Evolutionary conservation across 2,329 filamentous ascomycete genomes (phyloP).

Genomic region (Fusarium heterosporum): DNA sequence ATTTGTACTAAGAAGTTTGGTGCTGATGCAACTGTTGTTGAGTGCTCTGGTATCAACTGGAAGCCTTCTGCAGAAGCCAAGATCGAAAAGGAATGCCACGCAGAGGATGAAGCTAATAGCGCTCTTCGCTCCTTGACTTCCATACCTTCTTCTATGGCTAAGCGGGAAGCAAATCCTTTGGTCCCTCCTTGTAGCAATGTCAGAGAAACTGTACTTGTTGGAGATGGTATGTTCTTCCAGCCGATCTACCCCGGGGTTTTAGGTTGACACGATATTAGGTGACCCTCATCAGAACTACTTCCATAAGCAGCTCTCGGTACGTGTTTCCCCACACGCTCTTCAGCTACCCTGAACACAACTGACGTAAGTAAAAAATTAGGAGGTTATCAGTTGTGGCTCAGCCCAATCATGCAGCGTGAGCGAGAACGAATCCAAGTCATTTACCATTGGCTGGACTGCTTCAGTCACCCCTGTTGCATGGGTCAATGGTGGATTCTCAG

Average conservation of each 20-base stretch:
- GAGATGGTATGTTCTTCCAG: neutral
- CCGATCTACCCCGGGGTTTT: accelerated
- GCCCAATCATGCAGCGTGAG: neutral
- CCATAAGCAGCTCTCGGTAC: constrained; percentile 6
- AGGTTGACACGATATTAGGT: neutral
- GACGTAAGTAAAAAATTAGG: neutral
- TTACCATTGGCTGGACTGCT: constrained; percentile 2
- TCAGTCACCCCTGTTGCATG: neutral
- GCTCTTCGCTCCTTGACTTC: neutral
- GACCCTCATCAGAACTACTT: constrained; percentile 9
- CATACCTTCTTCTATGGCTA: neutral
- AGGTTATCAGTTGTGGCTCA: neutral
- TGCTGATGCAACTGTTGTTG: neutral
- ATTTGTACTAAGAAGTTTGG: constrained; percentile 1
- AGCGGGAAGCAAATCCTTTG: constrained; percentile 2
- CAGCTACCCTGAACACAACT: neutral
- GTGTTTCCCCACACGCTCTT: neutral
- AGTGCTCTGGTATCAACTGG: neutral
- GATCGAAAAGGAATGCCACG: constrained; percentile 1
- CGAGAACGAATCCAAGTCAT: neutral
- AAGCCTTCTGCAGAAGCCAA: neutral
- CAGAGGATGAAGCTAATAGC: neutral
- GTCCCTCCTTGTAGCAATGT: neutral
- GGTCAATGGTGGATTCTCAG: constrained; percentile 3
- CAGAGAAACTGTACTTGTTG: neutral